Percentiles rank a stretch among this genome's conserved stretches.
phyloP scores from a whole-genome alignment of 75 land plant species.

The Larix kaempferi region DNA sequence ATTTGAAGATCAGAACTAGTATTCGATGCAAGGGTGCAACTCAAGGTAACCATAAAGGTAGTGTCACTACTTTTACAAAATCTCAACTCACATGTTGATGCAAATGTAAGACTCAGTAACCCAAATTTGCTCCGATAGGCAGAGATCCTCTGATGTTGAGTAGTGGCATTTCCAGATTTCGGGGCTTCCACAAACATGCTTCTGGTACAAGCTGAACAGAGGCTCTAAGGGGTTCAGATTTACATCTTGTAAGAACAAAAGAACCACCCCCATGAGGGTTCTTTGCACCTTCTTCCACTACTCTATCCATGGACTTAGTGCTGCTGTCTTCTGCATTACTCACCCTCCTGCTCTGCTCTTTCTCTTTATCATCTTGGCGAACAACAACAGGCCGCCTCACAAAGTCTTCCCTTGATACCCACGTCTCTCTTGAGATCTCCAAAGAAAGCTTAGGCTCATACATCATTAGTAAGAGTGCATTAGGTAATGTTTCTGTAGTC shows the following conservation, averaged over 20 bases:
- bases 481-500: conserved; percentile 14
- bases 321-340: not conserved
- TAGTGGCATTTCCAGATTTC: conserved; percentile 18
- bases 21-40: too few species aligned
- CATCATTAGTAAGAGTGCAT: conserved; percentile 52
- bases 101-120: not conserved
- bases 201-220: conserved; percentile 36
- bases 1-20: too few species aligned
- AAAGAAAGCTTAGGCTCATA: conserved; percentile 73
- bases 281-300: conserved; percentile 1
- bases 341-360: conserved; percentile 1
- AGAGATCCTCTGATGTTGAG: conserved; percentile 3
- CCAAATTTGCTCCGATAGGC: conserved; percentile 3
- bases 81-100: too few species aligned
- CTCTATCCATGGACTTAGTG: not conserved
- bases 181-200: conserved; percentile 40
- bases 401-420: conserved; percentile 66
- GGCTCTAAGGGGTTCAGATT: conserved; percentile 44
- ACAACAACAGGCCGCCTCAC: conserved; percentile 26
- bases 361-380: not conserved
- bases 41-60: too few species aligned
- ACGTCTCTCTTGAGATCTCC: conserved; percentile 76
- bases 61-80: too few species aligned
- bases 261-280: conserved; percentile 10
- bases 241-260: conserved; percentile 31